These are phyloP conservation scores for Petasospora fabianii DNA, from an alignment of 1,139 yeast species.

Conservation along the genomic window DNA sequence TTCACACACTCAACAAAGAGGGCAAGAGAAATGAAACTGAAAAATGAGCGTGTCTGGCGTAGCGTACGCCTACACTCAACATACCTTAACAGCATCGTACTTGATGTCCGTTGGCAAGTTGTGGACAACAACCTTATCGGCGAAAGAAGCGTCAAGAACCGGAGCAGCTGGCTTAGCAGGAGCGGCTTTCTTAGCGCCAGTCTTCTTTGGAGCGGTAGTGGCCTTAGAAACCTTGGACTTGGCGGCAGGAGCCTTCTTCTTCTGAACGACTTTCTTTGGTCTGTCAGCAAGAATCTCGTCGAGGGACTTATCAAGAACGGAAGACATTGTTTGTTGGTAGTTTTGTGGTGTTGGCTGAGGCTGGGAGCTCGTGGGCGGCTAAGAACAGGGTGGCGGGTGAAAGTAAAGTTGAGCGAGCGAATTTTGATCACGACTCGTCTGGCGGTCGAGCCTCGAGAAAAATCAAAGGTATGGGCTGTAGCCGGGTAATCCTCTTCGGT, in stretches of 20 bases:
- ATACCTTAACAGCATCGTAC: conserved; percentile 77
- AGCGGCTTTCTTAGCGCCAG: conserved; percentile 10
- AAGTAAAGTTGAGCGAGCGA: too few species aligned
- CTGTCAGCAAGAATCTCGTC: conserved; percentile 87
- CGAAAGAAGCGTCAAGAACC: conserved; percentile 51
- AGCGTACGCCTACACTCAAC: too few species aligned
- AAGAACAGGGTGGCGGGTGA: conserved; percentile 1
- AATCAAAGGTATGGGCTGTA: too few species aligned
- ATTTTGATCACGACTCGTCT: too few species aligned
- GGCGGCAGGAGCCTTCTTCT: conserved; percentile 32
- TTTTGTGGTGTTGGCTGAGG: not conserved
- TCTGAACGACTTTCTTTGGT: conserved; percentile 39
- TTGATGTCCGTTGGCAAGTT: conserved; percentile 79
- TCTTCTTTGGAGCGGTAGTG: conserved; percentile 28
- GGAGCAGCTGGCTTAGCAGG: conserved; percentile 17
- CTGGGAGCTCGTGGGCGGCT: conserved; percentile 2
- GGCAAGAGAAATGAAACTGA: conserved; percentile 11
- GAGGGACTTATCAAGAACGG: conserved; percentile 84
- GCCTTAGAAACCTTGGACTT: conserved; percentile 31
- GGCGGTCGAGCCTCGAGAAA: too few species aligned
- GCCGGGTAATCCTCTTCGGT: too few species aligned
- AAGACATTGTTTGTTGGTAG: conserved; percentile 21
- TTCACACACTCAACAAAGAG: not conserved
- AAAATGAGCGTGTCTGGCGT: too few species aligned
- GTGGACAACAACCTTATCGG: conserved; percentile 72